Conservation (phyloP, 2,329 filamentous ascomycete species). For the Diaporthe sp. region DNA sequence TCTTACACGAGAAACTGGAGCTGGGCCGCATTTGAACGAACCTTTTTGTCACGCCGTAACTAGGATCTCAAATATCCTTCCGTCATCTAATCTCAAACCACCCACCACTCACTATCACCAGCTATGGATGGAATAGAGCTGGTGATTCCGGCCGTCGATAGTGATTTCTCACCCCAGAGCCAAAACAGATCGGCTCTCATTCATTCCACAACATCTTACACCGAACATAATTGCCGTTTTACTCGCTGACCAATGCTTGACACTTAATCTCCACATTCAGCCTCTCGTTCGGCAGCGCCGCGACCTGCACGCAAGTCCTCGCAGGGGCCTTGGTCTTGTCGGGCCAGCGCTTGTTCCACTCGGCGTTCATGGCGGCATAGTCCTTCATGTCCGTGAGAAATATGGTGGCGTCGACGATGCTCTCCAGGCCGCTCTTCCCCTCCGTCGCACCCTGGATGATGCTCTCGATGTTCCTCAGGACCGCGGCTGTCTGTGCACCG, state of each 20-base stretch:
- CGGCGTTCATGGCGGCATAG: slow-evolving; percentile 52
- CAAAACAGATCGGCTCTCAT: no score
- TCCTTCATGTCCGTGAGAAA: slow-evolving; percentile 52
- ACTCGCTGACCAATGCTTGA: slow-evolving; percentile 39
- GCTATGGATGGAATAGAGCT: background rate
- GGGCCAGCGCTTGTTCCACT: slow-evolving; percentile 53
- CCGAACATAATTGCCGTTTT: background rate
- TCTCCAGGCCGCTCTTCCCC: slow-evolving; percentile 49
- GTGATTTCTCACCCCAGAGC: background rate
- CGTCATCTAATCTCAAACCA: background rate
- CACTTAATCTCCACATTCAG: slow-evolving; percentile 54
- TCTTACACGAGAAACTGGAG: background rate
- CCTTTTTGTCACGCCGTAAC: background rate
- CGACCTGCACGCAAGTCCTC: slow-evolving; percentile 52
- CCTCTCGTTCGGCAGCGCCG: slow-evolving; percentile 50
- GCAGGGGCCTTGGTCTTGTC: slow-evolving; percentile 51
- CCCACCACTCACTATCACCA: background rate
- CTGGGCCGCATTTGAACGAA: background rate
- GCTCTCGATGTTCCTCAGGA: slow-evolving; percentile 51
- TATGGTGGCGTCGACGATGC: slow-evolving; percentile 52
- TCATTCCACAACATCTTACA: background rate
- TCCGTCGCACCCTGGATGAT: slow-evolving; percentile 50
- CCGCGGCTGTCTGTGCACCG: slow-evolving; percentile 50
- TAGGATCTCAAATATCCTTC: background rate
- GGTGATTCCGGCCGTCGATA: background rate